A percentile compares a stretch with the other conserved stretches of the same genome.
Evolutionary conservation across 1,284 basidiomycete species (phyloP).

Genomic region (Leccinum pachyderme): DNA sequence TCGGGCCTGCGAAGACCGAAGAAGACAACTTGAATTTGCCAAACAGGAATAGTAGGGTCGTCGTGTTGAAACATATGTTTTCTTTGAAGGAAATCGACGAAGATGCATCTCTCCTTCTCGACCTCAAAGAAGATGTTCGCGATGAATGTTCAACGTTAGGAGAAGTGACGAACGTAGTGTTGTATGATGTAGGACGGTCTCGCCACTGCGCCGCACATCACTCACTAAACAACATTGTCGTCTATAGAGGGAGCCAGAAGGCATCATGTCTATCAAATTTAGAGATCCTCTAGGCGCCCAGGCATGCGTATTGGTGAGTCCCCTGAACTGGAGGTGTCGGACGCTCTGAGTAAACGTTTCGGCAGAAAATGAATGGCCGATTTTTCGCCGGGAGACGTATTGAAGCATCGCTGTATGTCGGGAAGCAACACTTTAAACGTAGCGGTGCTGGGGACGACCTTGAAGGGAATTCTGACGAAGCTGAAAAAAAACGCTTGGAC

Average conservation of each 20-base stretch:
- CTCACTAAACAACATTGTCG: slow-evolving; percentile 1
- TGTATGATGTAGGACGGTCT: slow-evolving; percentile 82
- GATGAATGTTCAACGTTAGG: slow-evolving; percentile 91
- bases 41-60: slow-evolving; percentile 72
- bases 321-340: neutral
- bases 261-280: slow-evolving; percentile 97
- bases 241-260: slow-evolving; percentile 84
- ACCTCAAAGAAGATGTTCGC: slow-evolving; percentile 94
- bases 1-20: slow-evolving; percentile 64
- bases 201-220: neutral
- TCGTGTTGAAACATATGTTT: slow-evolving; percentile 96
- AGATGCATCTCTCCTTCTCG: slow-evolving; percentile 84
- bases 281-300: slow-evolving; percentile 83
- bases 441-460: slow-evolving; percentile 61
- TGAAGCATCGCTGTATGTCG: slow-evolving; percentile 78
- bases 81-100: slow-evolving; percentile 83
- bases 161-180: slow-evolving; percentile 94
- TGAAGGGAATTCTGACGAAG: slow-evolving; percentile 63
- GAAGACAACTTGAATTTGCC: slow-evolving; percentile 46
- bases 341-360: neutral
- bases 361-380: slow-evolving; percentile 92
- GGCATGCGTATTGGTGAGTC: slow-evolving; percentile 81
- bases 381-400: slow-evolving; percentile 88
- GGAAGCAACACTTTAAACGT: slow-evolving; percentile 80
- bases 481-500: slow-evolving; percentile 81